A percentile compares a stretch with the other conserved stretches of the same genome.
phyloP scores from a whole-genome alignment of 192 early-diverging fungal genomes.

The Entomortierella lignicola region DNA sequence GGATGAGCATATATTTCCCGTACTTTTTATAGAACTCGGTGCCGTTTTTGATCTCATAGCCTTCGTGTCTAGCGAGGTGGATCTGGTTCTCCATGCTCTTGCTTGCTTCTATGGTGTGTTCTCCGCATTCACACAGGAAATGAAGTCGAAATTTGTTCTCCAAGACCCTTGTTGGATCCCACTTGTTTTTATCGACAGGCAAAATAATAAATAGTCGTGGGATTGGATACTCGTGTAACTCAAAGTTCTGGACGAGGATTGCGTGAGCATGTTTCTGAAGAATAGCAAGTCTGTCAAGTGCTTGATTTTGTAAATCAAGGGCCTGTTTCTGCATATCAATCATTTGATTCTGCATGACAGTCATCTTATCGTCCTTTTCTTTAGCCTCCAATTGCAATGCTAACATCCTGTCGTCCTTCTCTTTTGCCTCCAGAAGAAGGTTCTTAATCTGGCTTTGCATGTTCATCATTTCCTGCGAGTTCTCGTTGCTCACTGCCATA shows the following conservation, averaged over 20 bases:
- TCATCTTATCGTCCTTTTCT: too few relatives aligned
- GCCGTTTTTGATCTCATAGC: not conserved
- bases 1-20: not conserved
- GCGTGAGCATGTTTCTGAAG: not conserved
- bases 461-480: not conserved
- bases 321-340: not conserved
- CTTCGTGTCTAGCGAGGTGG: not conserved
- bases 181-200: not conserved
- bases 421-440: not conserved
- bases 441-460: slow-evolving; percentile 1
- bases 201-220: not conserved
- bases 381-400: too few relatives aligned
- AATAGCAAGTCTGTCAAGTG: not conserved
- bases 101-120: not conserved
- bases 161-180: not conserved
- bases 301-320: not conserved
- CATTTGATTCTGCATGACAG: too few relatives aligned
- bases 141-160: not conserved
- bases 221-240: too few relatives aligned
- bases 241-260: too few relatives aligned
- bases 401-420: slow-evolving; percentile 1
- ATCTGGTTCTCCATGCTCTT: not conserved
- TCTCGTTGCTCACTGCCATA: too few relatives aligned
- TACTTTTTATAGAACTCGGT: slow-evolving; percentile 2
- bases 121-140: slow-evolving; percentile 4